These are phyloP conservation scores for Lachnellula hyalina DNA, from an alignment of 2,329 filamentous ascomycete species.

Conservation along the genomic window DNA sequence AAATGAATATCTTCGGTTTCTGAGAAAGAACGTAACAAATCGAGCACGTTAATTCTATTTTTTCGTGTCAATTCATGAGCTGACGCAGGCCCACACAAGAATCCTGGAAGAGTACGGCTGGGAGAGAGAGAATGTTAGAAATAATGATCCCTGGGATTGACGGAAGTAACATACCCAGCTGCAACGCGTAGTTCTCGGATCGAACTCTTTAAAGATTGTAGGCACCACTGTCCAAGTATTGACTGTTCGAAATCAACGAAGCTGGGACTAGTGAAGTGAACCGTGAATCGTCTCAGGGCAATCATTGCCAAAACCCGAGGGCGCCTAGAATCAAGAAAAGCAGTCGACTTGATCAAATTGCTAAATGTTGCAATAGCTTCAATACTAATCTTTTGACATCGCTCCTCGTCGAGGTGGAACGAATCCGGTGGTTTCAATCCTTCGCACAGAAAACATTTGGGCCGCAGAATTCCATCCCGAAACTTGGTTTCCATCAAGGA, in stretches of 20 bases:
- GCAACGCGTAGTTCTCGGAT: slow-evolving; percentile 78
- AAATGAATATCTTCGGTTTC: slow-evolving; percentile 61
- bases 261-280: slow-evolving; percentile 55
- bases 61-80: slow-evolving; percentile 41
- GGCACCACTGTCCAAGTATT: slow-evolving; percentile 69
- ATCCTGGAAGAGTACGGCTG: slow-evolving; percentile 60
- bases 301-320: slow-evolving; percentile 67
- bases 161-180: slow-evolving; percentile 49
- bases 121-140: slow-evolving; percentile 20
- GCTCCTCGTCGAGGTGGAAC: slow-evolving; percentile 12
- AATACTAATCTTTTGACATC: slow-evolving; percentile 26
- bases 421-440: slow-evolving; percentile 8
- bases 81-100: slow-evolving; percentile 49
- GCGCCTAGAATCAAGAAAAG: slow-evolving; percentile 50
- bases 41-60: slow-evolving; percentile 66
- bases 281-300: slow-evolving; percentile 61
- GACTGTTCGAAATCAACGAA: slow-evolving; percentile 65
- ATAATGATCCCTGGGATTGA: not conserved
- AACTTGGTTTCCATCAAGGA: slow-evolving; percentile 34
- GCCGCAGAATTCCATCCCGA: slow-evolving; percentile 25
- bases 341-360: slow-evolving; percentile 37
- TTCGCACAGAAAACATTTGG: slow-evolving; percentile 30
- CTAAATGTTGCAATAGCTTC: slow-evolving; percentile 42
- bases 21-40: slow-evolving; percentile 66
- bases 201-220: slow-evolving; percentile 78